Conservation (phyloP, 768 basidiomycete species). For the Dioszegia hungarica region DNA sequence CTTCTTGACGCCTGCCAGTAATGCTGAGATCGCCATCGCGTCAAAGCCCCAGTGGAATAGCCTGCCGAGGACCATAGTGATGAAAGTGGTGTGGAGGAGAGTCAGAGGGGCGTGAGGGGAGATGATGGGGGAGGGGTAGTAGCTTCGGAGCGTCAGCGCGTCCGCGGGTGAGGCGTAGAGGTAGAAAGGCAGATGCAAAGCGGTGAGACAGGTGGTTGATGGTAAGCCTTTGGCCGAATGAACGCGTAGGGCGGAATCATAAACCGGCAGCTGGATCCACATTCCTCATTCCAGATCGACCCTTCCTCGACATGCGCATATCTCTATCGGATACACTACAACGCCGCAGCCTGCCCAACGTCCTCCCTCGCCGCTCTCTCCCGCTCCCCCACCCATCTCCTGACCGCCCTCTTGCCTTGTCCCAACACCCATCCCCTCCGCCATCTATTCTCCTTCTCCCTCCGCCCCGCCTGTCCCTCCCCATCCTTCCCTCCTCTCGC, state of each 20-base stretch:
- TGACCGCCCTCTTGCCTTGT: constrained; percentile 71
- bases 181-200: not conserved
- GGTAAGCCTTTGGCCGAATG: not conserved
- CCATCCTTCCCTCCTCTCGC: constrained; percentile 15
- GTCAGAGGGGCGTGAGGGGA: not conserved
- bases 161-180: not conserved
- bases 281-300: no score
- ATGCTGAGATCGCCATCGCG: constrained; percentile 76
- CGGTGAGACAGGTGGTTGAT: not conserved
- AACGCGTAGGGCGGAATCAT: not conserved
- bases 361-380: no score
- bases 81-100: not conserved
- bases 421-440: constrained; percentile 51
- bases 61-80: constrained; percentile 59
- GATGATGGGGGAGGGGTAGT: not conserved
- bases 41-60: constrained; percentile 79
- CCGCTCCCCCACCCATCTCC: constrained; percentile 77
- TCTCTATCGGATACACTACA: not conserved
- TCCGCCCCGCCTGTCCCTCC: constrained; percentile 50
- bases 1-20: constrained; percentile 83
- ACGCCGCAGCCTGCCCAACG: not conserved
- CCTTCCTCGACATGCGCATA: no score
- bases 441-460: constrained; percentile 52
- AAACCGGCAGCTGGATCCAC: no score
- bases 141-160: not conserved